Evolutionary conservation across 2,329 filamentous ascomycete genomes (phyloP).

Genomic region (Colletotrichum gloeosporioides): DNA sequence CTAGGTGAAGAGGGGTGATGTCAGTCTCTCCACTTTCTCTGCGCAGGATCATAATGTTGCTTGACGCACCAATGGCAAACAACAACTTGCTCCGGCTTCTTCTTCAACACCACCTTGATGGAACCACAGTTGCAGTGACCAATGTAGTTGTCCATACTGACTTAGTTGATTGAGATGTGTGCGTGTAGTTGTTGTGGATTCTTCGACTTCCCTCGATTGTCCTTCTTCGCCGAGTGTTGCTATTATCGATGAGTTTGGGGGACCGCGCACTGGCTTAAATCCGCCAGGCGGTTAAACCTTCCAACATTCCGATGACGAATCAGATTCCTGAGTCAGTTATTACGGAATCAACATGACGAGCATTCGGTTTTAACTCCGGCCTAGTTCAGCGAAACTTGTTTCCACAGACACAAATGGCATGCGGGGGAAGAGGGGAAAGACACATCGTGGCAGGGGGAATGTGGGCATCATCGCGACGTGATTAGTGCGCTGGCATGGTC

Average conservation of each 20-base stretch:
- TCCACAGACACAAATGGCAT: neutral
- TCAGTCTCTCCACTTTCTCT: neutral
- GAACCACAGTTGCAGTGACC: slow-evolving; percentile 17
- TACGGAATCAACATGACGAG: neutral
- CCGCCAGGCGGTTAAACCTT: no score
- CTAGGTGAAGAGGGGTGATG: neutral
- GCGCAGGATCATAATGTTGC: neutral
- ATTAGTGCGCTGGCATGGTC: neutral
- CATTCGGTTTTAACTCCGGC: neutral
- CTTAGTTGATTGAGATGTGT: neutral
- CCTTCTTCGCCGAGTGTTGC: neutral
- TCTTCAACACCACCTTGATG: neutral
- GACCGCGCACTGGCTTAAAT: neutral
- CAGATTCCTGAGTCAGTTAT: neutral
- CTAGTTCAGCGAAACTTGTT: neutral
- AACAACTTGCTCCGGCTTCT: slow-evolving; percentile 1
- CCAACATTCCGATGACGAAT: neutral
- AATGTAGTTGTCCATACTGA: neutral
- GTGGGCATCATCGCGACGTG: neutral
- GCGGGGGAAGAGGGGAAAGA: neutral
- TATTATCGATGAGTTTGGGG: neutral
- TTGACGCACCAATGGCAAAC: slow-evolving; percentile 7
- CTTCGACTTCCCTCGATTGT: neutral
- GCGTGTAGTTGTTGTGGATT: neutral
- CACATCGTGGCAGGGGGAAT: neutral